A percentile compares a stretch with the other conserved stretches of the same genome.
Evolutionary conservation across 2,329 filamentous ascomycete genomes (phyloP).

Genomic region (Aureobasidium pullulans): DNA sequence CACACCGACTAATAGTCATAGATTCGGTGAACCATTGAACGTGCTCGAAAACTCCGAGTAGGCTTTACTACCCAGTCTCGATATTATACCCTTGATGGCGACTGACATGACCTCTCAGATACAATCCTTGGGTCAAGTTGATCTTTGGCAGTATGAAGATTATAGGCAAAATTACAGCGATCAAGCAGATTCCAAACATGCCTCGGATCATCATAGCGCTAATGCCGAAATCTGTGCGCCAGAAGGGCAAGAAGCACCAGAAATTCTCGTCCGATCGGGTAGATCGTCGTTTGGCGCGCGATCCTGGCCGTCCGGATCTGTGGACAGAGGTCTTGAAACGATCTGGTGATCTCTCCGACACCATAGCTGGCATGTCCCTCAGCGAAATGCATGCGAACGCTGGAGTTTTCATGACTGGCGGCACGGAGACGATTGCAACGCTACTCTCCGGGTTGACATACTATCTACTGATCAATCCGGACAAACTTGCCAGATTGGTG

Average conservation of each 20-base stretch:
- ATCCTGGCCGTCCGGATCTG: slow-evolving; percentile 20
- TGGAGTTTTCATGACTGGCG: slow-evolving; percentile 29
- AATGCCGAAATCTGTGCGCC: neutral
- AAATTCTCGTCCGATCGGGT: slow-evolving; percentile 19
- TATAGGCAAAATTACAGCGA: neutral
- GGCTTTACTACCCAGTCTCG: neutral
- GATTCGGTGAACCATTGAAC: slow-evolving; percentile 28
- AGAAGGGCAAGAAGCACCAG: neutral
- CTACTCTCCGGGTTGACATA: slow-evolving; percentile 29
- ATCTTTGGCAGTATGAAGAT: slow-evolving; percentile 14
- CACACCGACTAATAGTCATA: neutral
- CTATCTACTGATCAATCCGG: slow-evolving; percentile 36
- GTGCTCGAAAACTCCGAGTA: slow-evolving; percentile 20
- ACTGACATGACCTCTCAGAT: neutral
- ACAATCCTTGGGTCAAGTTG: slow-evolving; percentile 14
- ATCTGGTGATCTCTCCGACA: slow-evolving; percentile 16
- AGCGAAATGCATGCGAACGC: slow-evolving; percentile 29
- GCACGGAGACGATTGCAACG: slow-evolving; percentile 34
- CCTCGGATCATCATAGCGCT: neutral
- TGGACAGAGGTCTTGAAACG: slow-evolving; percentile 18
- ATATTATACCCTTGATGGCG: neutral
- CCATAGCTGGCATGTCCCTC: slow-evolving; percentile 17
- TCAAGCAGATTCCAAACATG: slow-evolving; percentile 7
- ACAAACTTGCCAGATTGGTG: slow-evolving; percentile 25
- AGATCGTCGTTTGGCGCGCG: slow-evolving; percentile 21